Evolutionary conservation across 495 filamentous ascomycete species (phyloP), one percentile per base, ranked within the genome.

Genomic region (Lindgomyces ingoldianus): DNA sequence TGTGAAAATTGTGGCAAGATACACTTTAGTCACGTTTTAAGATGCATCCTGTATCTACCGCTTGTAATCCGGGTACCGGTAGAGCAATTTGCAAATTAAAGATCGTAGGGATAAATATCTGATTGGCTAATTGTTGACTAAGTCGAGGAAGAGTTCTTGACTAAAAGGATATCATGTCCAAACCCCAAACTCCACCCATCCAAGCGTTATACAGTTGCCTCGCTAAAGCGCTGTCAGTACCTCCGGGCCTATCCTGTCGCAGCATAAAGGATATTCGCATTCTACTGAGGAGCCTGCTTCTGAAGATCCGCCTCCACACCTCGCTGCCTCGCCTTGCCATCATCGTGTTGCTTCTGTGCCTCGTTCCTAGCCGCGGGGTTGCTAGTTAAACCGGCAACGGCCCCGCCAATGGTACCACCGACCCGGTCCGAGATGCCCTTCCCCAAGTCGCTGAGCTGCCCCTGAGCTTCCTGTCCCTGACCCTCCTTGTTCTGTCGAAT

Each of bases 321-420:
- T 12, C 93, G 81, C 81, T 96, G 88, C 72, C 83, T 79, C 24
- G 89, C 91, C 84, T 96, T 97, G 33, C 93, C 93, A 68, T 82
- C 76, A 72, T 95, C 93, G 69, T 96, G 93, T 73, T 87, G 80
- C 47, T 83, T 71, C 74, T 86, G 79, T 50, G 81, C 84, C 67
- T 83, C 78, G 70, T 74, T 61, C 79, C 95, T 80, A 45, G 82
- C 82, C 29, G 77, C 77, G 4, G 77, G 73, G 72, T 98, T 87
- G 22, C 93, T 91, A 6, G 84, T 87, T 9, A 95, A 57, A 19
- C 85, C 84, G 21, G 92, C 85, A 33, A 85, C 81, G 19, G 86
- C 85, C 33, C 80, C 77, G 8, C 91, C 91, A 9, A 96, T 67
- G 10, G 87, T 77, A 36, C 93, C 93, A 21, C 82, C 78, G 11